These are phyloP conservation scores for Aspergillus chevalieri DNA, from an alignment of 2,329 filamentous ascomycete genomes.

Conservation along the genomic window DNA sequence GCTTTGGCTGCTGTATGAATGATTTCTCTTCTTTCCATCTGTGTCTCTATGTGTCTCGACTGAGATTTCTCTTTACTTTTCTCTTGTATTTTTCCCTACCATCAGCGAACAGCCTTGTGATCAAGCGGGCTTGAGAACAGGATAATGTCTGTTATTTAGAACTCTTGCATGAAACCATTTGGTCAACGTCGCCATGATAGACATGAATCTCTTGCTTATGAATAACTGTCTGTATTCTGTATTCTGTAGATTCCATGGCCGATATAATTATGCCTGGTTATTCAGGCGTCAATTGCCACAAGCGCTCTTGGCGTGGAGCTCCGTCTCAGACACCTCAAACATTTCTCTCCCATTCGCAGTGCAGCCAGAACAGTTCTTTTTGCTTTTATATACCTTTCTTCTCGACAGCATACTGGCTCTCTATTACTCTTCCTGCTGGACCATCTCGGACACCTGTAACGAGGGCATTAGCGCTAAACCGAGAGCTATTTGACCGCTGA, in stretches of 20 bases:
- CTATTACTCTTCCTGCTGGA: no score
- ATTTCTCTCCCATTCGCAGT: neutral
- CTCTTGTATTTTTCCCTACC: constrained; percentile 9
- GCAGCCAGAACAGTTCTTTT: neutral
- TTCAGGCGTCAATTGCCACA: neutral
- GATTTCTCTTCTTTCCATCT: constrained; percentile 9
- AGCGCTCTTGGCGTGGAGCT: constrained; percentile 1
- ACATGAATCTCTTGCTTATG: neutral
- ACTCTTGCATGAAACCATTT: constrained; percentile 7
- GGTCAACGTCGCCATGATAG: neutral
- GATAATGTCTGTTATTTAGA: constrained; percentile 17
- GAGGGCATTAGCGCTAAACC: no score
- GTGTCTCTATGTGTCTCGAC: constrained; percentile 6
- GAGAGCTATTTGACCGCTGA: neutral
- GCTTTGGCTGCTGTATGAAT: constrained; percentile 9
- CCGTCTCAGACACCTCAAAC: neutral
- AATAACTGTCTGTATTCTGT: neutral
- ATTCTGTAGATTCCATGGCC: neutral
- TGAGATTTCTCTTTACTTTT: constrained; percentile 10
- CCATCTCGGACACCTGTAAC: no score
- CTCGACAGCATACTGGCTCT: no score
- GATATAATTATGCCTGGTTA: neutral
- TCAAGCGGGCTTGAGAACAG: constrained; percentile 23
- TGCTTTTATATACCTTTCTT: neutral
- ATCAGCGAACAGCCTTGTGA: constrained; percentile 11